These are phyloP conservation scores for Cercospora sesami DNA, from an alignment of 2,329 filamentous ascomycete species.

Conservation along the genomic window DNA sequence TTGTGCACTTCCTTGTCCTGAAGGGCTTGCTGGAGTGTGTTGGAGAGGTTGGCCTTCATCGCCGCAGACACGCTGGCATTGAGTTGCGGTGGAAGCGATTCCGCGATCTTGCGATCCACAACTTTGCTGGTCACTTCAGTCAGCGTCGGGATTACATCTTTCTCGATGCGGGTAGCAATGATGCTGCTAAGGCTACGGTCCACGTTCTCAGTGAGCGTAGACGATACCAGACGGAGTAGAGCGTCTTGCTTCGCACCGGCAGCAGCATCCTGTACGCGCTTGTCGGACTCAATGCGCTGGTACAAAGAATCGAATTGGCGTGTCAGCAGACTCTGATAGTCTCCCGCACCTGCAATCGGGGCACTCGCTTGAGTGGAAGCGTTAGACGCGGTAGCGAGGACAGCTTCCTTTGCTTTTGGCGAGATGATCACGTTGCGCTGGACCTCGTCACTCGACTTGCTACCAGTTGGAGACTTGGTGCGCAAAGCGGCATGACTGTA, in stretches of 20 bases:
- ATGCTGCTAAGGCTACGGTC: slow-evolving; percentile 76
- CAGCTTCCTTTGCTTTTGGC: slow-evolving; percentile 12
- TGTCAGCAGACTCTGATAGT: slow-evolving; percentile 32
- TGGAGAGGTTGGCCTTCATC: slow-evolving; percentile 68
- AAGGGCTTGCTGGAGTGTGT: slow-evolving; percentile 65
- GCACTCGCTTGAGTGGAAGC: slow-evolving; percentile 19
- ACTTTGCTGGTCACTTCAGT: slow-evolving; percentile 66
- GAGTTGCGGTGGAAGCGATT: slow-evolving; percentile 66
- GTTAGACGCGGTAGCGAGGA: slow-evolving; percentile 3
- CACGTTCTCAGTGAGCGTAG: slow-evolving; percentile 68
- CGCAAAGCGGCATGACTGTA: slow-evolving; percentile 42
- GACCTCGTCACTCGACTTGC: slow-evolving; percentile 21
- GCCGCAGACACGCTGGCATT: slow-evolving; percentile 69
- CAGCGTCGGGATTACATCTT: slow-evolving; percentile 73
- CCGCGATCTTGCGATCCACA: slow-evolving; percentile 69
- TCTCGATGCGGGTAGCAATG: slow-evolving; percentile 72
- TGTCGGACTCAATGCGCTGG: slow-evolving; percentile 67
- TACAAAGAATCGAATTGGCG: slow-evolving; percentile 59
- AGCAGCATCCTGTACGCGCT: slow-evolving; percentile 62
- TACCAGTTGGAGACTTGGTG: slow-evolving; percentile 21
- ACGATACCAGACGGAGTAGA: slow-evolving; percentile 66
- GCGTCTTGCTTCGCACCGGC: slow-evolving; percentile 67
- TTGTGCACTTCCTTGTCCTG: slow-evolving; percentile 73
- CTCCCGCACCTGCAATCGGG: slow-evolving; percentile 10
- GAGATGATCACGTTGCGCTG: slow-evolving; percentile 25